Evolutionary conservation across 2,329 filamentous ascomycete species (phyloP), one percentile per base, ranked within the genome.

Genomic region (Aspergillus ochraceus): DNA sequence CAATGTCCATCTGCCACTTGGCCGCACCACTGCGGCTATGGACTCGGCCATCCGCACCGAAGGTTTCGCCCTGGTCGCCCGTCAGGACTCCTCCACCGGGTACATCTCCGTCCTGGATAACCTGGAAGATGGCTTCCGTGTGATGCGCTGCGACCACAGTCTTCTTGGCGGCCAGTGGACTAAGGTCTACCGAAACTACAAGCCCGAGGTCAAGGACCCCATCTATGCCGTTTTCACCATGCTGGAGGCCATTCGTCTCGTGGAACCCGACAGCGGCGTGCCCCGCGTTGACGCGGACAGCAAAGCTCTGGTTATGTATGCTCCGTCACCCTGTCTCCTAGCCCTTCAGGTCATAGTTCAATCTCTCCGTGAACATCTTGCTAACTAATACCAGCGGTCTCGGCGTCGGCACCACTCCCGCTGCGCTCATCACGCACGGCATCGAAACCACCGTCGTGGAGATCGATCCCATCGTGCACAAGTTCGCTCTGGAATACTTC

Each of bases 201-300:
- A 79, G 71, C 84, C 82, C 1, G 74, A 83, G 49, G 79, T 92
- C 19, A 85, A 86, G 11, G 95, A 99, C 76, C 92, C 94, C 0
- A 91, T 99, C 58, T 99, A 98, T 72, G 89, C 91, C 10, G 90
- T 98, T n/a, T 99, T 99, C 74, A 89, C 91, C 26, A 96, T 97
- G 84, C 85, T 99, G 1, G 95, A 99, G 75, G 92, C 94, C 3
- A 89, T 98, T 6, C 86, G 95, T 22, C 83, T 99, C 32, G 83
- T 97, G 24, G 82, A 95, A 66, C 76, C 81, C 4, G 79, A 83
- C 30, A 60, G 70, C 52, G 70, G 72, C 10, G 61, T 68, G 45
- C 63, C 64, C 26, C 72, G 70, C 22, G 78, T 77, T 2, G 90
- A 93, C 66, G 77, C 77, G n/a, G 79, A 90, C 60, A 90, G 90